Conservation (phyloP, 164 flowering plant species). For the Cinnamomum chago region DNA sequence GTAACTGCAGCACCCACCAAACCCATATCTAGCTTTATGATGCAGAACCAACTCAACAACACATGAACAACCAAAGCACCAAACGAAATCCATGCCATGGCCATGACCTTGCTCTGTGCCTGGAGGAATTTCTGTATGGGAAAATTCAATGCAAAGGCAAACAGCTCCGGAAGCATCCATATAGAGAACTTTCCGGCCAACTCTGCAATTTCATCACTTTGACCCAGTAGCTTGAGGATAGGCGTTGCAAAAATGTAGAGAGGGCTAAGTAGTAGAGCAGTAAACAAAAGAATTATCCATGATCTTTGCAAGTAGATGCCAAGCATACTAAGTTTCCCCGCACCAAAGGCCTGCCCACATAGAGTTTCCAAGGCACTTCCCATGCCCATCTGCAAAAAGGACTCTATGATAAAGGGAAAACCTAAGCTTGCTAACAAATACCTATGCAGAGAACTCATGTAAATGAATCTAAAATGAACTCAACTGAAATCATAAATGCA, state of each 20-base stretch:
- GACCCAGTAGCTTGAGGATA: slow-evolving; percentile 9
- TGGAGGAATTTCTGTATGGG: slow-evolving; percentile 9
- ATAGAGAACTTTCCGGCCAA: slow-evolving; percentile 6
- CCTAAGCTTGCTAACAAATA: neutral
- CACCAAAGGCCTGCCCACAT: slow-evolving; percentile 15
- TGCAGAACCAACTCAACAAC: slow-evolving; percentile 10
- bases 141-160: slow-evolving; percentile 6
- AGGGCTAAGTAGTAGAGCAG: neutral
- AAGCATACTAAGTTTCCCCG: slow-evolving; percentile 9
- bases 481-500: neutral
- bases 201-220: neutral
- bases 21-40: slow-evolving; percentile 12
- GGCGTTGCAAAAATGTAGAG: slow-evolving; percentile 1
- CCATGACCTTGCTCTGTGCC: slow-evolving; percentile 12
- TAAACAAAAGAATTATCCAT: slow-evolving; percentile 3
- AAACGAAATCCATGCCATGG: slow-evolving; percentile 7
- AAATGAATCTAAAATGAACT: neutral
- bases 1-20: slow-evolving; percentile 12
- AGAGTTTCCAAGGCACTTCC: slow-evolving; percentile 15
- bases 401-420: neutral
- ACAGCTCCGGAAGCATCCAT: slow-evolving; percentile 13
- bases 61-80: slow-evolving; percentile 6
- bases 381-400: slow-evolving; percentile 8
- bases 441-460: neutral
- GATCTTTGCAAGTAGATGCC: slow-evolving; percentile 14